Evolutionary conservation across 1,139 yeast genomes (phyloP).

Genomic region (Yamadazyma triangularis): DNA sequence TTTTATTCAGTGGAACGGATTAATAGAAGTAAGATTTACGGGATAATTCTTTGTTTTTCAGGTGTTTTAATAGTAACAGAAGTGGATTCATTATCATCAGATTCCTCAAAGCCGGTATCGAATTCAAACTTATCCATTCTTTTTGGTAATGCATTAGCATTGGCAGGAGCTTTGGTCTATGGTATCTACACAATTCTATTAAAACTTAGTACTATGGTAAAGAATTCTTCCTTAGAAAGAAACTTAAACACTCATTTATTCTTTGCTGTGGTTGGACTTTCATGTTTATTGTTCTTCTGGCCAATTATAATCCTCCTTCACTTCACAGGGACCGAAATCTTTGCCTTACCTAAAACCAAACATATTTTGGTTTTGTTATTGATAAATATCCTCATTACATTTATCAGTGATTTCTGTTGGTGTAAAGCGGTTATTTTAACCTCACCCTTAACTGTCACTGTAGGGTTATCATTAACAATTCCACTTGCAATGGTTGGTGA

Average conservation of each 20-base stretch:
- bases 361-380: slow-evolving; percentile 52
- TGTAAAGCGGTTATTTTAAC: slow-evolving; percentile 91
- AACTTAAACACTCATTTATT: slow-evolving; percentile 79
- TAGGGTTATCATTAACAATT: slow-evolving; percentile 87
- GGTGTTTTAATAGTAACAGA: slow-evolving; percentile 80
- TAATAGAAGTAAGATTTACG: slow-evolving; percentile 59
- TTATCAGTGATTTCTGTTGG: slow-evolving; percentile 91
- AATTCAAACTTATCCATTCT: slow-evolving; percentile 39
- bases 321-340: slow-evolving; percentile 57
- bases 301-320: slow-evolving; percentile 71
- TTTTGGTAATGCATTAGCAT: slow-evolving; percentile 75
- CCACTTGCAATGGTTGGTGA: slow-evolving; percentile 96
- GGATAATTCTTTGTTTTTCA: slow-evolving; percentile 63
- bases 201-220: slow-evolving; percentile 55
- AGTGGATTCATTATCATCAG: slow-evolving; percentile 41
- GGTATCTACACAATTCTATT: slow-evolving; percentile 89
- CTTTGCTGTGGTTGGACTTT: slow-evolving; percentile 91
- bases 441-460: slow-evolving; percentile 91
- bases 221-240: slow-evolving; percentile 54
- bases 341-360: slow-evolving; percentile 60
- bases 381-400: slow-evolving; percentile 70
- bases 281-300: slow-evolving; percentile 75
- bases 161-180: slow-evolving; percentile 79
- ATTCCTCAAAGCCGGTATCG: slow-evolving; percentile 11
- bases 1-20: slow-evolving; percentile 66